Evolutionary conservation across 805 yeast genomes (phyloP), one percentile per base, ranked within the genome.

Genomic region (Suhomyces prunicola): DNA sequence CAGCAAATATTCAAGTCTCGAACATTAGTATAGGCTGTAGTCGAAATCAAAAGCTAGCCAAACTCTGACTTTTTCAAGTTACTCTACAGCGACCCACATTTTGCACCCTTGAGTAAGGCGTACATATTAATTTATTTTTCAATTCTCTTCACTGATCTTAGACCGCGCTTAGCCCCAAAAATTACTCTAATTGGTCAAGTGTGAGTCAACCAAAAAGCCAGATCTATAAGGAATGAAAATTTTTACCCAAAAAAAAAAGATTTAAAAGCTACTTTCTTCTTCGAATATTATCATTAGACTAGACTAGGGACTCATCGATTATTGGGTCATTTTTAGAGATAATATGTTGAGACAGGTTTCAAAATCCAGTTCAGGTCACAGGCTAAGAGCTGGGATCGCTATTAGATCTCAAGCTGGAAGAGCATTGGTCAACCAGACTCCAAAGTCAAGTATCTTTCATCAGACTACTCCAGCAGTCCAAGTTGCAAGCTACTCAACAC

Each of bases 401-500:
- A 17, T 41, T 31, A 29, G 42, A 29, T 40, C 39, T 46, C 48
- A 41, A 27, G 19, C 26, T 49, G 27, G 47, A 39, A 39, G 24
- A 39, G 42, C 24, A 17, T 39, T 39, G 42, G 24, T 39, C 24
- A 39, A 39, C 17, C 42, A 39, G 19, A 39, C 24, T 17, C 24
- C 42, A 17, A 39, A 19, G 9, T 39, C 42, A 19, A 19, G 24
- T 9, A 39, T 19, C 22, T 19, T 39, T 17, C 22, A 15, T 46
- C 53, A 49, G 39, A 27, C 48, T 22, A 50, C 50, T 17, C 47
- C 46, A 27, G 29, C 46, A 23, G 27, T 44, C 48, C 54, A 46
- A 15, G 47, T 54, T 41, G 2, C 42, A 8, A 8, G 9, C 15
- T 64, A 66, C 62, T 85, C 90, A 36, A 92, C 98, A 27, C 81